These are phyloP conservation scores for Chrysosporium queenslandicum DNA, from an alignment of 2,329 filamentous ascomycete species.

Conservation along the genomic window DNA sequence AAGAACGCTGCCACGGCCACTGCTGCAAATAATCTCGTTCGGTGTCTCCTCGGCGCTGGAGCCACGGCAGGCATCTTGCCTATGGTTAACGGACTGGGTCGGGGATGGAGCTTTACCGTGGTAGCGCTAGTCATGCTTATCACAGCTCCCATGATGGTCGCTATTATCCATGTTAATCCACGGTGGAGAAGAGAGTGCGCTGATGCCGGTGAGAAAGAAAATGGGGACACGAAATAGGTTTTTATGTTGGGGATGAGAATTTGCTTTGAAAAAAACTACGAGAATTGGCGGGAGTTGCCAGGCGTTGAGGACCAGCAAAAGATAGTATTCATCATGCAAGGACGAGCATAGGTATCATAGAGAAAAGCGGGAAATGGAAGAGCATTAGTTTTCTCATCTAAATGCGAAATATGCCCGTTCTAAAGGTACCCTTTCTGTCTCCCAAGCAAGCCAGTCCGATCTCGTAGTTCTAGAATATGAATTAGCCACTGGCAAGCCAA, in stretches of 20 bases:
- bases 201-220: slow-evolving; percentile 12
- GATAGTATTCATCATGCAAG: too few species aligned
- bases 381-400: slow-evolving; percentile 21
- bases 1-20: slow-evolving; percentile 43
- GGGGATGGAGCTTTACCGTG: slow-evolving; percentile 41
- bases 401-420: slow-evolving; percentile 57
- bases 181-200: slow-evolving; percentile 22
- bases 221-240: not conserved
- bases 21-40: slow-evolving; percentile 45
- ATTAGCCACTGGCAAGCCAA: slow-evolving; percentile 19
- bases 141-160: slow-evolving; percentile 27
- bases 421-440: slow-evolving; percentile 59
- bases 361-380: too few species aligned
- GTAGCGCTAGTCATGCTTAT: slow-evolving; percentile 29
- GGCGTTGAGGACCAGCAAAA: too few species aligned
- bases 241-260: not conserved
- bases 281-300: not conserved
- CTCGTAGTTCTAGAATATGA: slow-evolving; percentile 61
- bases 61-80: slow-evolving; percentile 44
- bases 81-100: slow-evolving; percentile 40
- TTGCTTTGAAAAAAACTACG: not conserved
- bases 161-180: slow-evolving; percentile 23
- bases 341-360: too few species aligned
- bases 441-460: slow-evolving; percentile 97
- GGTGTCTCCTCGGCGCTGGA: slow-evolving; percentile 45